Base-by-base conservation (phyloP, 495 filamentous ascomycete genomes). In the Achaetomiella virescens region DNA sequence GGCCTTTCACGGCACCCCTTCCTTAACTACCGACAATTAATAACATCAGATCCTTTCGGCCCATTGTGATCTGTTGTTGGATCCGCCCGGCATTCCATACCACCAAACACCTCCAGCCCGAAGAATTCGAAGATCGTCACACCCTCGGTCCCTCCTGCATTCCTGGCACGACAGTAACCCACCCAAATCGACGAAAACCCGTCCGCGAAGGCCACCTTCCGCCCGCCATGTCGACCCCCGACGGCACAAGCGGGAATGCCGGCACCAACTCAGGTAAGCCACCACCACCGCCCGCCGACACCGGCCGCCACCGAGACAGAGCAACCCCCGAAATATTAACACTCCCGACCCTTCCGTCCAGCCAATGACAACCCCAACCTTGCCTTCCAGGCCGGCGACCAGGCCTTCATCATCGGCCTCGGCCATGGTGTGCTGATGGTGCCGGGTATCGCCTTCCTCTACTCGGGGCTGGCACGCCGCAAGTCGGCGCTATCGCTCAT, bases 381-480 rank as follows among this genome's bases (percentile, higher is more conserved):
- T 0, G 21, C 44, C 24, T 61, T 61, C 90, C 91, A 85, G 91
- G 90, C 78, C 3, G 79, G 79, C 52, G 79, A 82, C 61, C 75
- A 78, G 71, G 88, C 89, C 69, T 98, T 90, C 75, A 97, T 98
- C 71, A 81, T 98, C 64, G 37, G 78, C 89, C 44, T 85, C 92
- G 52, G 91, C 88, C 63, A 96, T 98, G 93, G 93, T 98, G 48
- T 71, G 73, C 72, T 95, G 73, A 96, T 96, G 91, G 75, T 97
- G 61, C 91, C 91, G 14, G 91, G 91, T 53, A 88, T 96, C 73
- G 91, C 91, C 21, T 95, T 97, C 78, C 93, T 97, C 80, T 98
- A 98, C 78, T 97, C 90, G n/a, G 95, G 93, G 63, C 86, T 98
- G 21, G 95, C 93, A 8, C 87, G 95, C 48, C 78, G 93, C 67